These are phyloP conservation scores for Heterobasidion annosum DNA, from an alignment of 1,284 basidiomycete species.

Conservation along the genomic window DNA sequence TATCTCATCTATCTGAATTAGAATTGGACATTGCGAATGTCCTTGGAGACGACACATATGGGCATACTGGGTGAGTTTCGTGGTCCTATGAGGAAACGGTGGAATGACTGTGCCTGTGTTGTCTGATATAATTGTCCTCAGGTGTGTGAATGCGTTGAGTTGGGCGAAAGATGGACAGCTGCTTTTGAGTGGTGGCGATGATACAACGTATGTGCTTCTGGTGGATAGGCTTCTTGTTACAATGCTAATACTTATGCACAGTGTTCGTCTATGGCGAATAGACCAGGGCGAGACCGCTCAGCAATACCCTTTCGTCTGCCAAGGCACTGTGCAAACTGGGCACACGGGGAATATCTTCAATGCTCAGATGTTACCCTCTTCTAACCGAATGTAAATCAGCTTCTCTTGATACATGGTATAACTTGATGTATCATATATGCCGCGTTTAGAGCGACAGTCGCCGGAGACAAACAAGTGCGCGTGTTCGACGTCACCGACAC, in stretches of 20 bases:
- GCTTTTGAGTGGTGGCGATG: slow-evolving; percentile 77
- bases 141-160: slow-evolving; percentile 80
- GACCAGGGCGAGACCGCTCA: slow-evolving; percentile 24
- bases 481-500: slow-evolving; percentile 63
- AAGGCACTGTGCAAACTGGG: slow-evolving; percentile 62
- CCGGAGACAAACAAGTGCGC: slow-evolving; percentile 75
- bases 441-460: slow-evolving; percentile 53
- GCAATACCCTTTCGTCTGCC: slow-evolving; percentile 53
- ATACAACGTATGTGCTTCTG: slow-evolving; percentile 56
- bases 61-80: slow-evolving; percentile 55
- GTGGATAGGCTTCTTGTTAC: slow-evolving; percentile 2
- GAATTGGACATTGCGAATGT: slow-evolving; percentile 48
- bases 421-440: not conserved
- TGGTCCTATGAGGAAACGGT: not conserved
- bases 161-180: slow-evolving; percentile 74
- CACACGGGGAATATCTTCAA: slow-evolving; percentile 88
- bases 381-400: slow-evolving; percentile 48
- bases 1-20: slow-evolving; percentile 12
- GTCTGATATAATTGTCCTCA: slow-evolving; percentile 15
- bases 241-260: slow-evolving; percentile 19
- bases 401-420: not conserved
- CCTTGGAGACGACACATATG: slow-evolving; percentile 43
- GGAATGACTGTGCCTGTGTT: not conserved
- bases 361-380: slow-evolving; percentile 73
- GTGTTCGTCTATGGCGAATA: slow-evolving; percentile 64